A percentile compares a stretch with the other conserved stretches of the same genome.
These are phyloP conservation scores for Sugiyamaella smithiae DNA, from an alignment of 805 yeast genomes.

Conservation along the genomic window DNA sequence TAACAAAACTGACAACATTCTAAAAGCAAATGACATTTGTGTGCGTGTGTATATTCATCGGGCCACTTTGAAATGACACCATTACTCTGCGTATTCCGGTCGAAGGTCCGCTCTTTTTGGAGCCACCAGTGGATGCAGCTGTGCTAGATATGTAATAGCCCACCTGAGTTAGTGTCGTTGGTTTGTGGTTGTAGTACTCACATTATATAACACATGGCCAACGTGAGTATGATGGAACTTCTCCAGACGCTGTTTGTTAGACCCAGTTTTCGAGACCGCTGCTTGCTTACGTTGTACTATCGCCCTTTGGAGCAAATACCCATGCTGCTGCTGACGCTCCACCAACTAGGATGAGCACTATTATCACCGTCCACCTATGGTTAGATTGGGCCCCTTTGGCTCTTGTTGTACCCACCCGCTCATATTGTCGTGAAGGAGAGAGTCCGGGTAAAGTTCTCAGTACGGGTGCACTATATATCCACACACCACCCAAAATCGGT, in stretches of 20 bases:
- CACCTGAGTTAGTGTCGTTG: constrained; percentile 37
- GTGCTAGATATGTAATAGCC: constrained; percentile 85
- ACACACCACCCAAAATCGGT: too few species aligned
- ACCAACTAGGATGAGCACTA: constrained; percentile 57
- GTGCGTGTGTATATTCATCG: too few species aligned
- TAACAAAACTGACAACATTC: too few species aligned
- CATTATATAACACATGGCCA: constrained; percentile 79
- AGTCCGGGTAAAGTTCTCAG: constrained; percentile 4
- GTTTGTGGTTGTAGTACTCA: constrained; percentile 13
- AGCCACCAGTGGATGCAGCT: constrained; percentile 85
- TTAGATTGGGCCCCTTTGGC: constrained; percentile 1
- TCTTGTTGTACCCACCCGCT: constrained; percentile 46
- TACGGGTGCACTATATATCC: background rate
- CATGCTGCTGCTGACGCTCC: constrained; percentile 67
- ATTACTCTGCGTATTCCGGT: constrained; percentile 59
- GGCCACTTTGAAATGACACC: too few species aligned
- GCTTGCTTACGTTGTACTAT: constrained; percentile 60
- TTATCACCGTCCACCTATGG: constrained; percentile 67
- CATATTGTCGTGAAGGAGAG: constrained; percentile 32
- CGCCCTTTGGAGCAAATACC: constrained; percentile 81
- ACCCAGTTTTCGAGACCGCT: too few species aligned
- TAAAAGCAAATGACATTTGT: too few species aligned
- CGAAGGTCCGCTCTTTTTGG: constrained; percentile 89
- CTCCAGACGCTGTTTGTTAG: constrained; percentile 63
- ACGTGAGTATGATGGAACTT: constrained; percentile 62